Evolutionary conservation across 2,329 filamentous ascomycete genomes (phyloP).

Genomic region (Aspergillus ochraceoroseus): DNA sequence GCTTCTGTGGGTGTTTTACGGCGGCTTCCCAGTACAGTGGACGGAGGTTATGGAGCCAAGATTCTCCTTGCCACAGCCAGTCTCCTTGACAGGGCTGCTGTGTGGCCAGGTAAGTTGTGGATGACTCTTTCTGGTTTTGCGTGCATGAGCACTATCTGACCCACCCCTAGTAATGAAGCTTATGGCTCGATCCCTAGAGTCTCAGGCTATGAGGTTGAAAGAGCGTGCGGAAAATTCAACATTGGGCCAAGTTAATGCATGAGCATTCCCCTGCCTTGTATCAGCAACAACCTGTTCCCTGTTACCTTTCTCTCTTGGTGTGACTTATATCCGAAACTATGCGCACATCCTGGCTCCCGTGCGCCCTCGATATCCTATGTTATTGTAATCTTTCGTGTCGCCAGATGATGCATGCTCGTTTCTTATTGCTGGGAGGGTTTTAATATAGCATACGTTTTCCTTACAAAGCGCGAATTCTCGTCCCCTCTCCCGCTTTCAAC

Average conservation of each 20-base stretch:
- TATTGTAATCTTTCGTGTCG: too few species aligned
- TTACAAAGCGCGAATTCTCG: too few species aligned
- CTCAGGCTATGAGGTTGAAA: conserved; percentile 60
- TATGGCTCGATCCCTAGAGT: conserved; percentile 62
- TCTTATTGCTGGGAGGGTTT: too few species aligned
- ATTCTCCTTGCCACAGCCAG: conserved; percentile 78
- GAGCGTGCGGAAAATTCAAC: conserved; percentile 49
- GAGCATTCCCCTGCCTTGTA: background rate
- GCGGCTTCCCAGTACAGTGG: conserved; percentile 54
- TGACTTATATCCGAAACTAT: too few species aligned
- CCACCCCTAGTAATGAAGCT: conserved; percentile 59
- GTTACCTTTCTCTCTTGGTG: too few species aligned
- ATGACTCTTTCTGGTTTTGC: background rate
- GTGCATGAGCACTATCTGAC: background rate
- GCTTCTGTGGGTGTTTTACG: conserved; percentile 50
- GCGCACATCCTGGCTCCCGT: too few species aligned
- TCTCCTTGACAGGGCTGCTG: conserved; percentile 80
- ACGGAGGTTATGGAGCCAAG: conserved; percentile 76
- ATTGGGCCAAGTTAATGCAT: conserved; percentile 21
- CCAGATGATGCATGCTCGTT: too few species aligned
- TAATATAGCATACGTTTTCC: too few species aligned
- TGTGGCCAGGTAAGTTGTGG: conserved; percentile 88
- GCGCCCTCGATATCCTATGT: too few species aligned
- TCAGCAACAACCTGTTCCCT: background rate
- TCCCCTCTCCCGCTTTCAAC: too few species aligned